phyloP scores from a whole-genome alignment of 805 yeast genomes.

The Metschnikowia orientalis region DNA sequence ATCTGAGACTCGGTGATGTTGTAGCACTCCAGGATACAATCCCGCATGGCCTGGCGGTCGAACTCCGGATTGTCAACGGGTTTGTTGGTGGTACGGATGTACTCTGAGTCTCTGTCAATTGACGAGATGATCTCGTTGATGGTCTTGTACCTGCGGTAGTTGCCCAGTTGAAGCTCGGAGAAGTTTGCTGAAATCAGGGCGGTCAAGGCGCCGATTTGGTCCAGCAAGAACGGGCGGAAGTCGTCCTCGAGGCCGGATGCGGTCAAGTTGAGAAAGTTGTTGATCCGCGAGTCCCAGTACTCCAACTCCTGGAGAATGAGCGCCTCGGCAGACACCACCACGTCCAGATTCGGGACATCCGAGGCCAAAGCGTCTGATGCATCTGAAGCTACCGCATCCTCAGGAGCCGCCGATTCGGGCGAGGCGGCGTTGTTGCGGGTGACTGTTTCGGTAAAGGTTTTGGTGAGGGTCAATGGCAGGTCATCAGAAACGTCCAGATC shows the following conservation, averaged over 20 bases:
- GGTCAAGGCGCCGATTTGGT: slow-evolving; percentile 23
- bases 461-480: slow-evolving; percentile 12
- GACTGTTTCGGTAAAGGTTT: slow-evolving; percentile 8
- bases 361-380: no score
- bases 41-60: slow-evolving; percentile 36
- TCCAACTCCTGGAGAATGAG: slow-evolving; percentile 28
- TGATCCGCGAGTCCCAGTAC: slow-evolving; percentile 32
- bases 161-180: slow-evolving; percentile 25
- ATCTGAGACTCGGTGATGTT: slow-evolving; percentile 22
- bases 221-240: slow-evolving; percentile 25
- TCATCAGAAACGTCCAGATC: neutral
- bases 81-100: slow-evolving; percentile 21
- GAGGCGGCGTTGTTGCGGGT: slow-evolving; percentile 1
- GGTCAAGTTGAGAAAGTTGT: slow-evolving; percentile 33
- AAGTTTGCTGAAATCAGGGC: slow-evolving; percentile 24
- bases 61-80: slow-evolving; percentile 13
- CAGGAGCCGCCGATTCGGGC: no score
- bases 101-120: slow-evolving; percentile 33
- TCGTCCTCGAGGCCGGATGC: slow-evolving; percentile 28
- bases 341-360: no score
- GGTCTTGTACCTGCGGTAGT: slow-evolving; percentile 27
- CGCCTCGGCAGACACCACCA: neutral
- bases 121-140: slow-evolving; percentile 27
- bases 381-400: no score
- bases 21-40: slow-evolving; percentile 25